Evolutionary conservation across 1,139 yeast genomes (phyloP), one percentile per base, ranked within the genome.

Genomic region (Debaryomyces psychrophilus): DNA sequence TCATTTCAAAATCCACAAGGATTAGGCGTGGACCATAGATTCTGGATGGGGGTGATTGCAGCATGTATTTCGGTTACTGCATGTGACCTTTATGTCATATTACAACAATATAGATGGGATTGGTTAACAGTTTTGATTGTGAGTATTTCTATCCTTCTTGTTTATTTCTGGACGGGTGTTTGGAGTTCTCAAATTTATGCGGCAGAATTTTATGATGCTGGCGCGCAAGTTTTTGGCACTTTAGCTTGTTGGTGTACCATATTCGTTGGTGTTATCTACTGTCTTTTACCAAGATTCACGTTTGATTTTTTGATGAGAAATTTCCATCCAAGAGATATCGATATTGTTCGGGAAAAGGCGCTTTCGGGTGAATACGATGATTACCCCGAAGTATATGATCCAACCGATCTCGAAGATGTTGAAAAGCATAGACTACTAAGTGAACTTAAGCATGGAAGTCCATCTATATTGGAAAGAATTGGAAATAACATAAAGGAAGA

Each of bases 141-240:
- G 53, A 68, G 75, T 2, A 60, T 82, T 38, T 81, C 85, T 2
- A 69, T 77, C 37, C 63, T 81, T 46, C 56, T 81, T 44, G 76
- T 81, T n/a, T 79, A 69, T 55, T 79, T 80, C 65, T 82, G 87
- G 87, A 70, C 83, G 8, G 84, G 85, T 39, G 80, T 75, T 8
- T 82, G 86, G 85, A 73, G 83, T 56, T 68, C 79, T 0, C 63
- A 74, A 39, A 54, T 62, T 3, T 56, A 58, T 40, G 58, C 56
- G 23, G 65, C 71, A 4, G 83, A 79, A 52, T 82, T 77, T 57
- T 82, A 75, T 59, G 71, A 71, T 45, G 79, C 83, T n/a, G 86
- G 83, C 20, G 61, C 83, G 1, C 80, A 79, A 55, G 65, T 70
- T 26, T 74, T 77, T 50, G 85, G 85, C 5, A 73, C 81, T 6